These are phyloP conservation scores for Chondrostereum purpureum DNA, from an alignment of 1,284 basidiomycete species.

Conservation along the genomic window DNA sequence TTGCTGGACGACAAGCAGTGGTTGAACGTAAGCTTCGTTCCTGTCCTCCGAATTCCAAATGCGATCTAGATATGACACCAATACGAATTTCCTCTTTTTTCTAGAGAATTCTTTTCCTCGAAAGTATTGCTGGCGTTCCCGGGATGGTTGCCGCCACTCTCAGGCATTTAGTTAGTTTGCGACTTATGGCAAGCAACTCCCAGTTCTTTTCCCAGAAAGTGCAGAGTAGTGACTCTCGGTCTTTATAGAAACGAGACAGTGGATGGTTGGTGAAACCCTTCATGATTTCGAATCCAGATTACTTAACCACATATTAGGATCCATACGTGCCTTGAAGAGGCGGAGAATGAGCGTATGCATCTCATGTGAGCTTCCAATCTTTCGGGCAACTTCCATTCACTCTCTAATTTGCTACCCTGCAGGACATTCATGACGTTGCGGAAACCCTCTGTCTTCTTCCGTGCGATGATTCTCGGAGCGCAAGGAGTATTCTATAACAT, in stretches of 20 bases:
- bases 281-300: constrained; percentile 1
- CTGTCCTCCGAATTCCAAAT: not conserved
- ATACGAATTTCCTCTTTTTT: not conserved
- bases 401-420: constrained; percentile 7
- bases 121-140: constrained; percentile 88
- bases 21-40: constrained; percentile 50
- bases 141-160: constrained; percentile 91
- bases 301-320: constrained; percentile 47
- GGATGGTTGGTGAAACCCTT: constrained; percentile 53
- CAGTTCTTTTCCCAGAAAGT: constrained; percentile 4
- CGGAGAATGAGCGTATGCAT: constrained; percentile 95
- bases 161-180: constrained; percentile 76
- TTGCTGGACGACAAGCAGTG: constrained; percentile 71
- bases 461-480: constrained; percentile 76
- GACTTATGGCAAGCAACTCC: constrained; percentile 59
- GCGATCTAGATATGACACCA: too few relatives aligned
- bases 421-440: constrained; percentile 88
- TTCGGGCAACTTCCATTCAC: constrained; percentile 1
- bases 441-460: constrained; percentile 74
- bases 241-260: constrained; percentile 72
- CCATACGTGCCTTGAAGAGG: constrained; percentile 83
- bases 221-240: too few relatives aligned
- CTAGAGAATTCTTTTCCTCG: constrained; percentile 81
- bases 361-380: constrained; percentile 53
- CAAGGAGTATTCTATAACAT: constrained; percentile 90